Percentiles rank a stretch among this genome's conserved stretches.
Evolutionary conservation across 768 basidiomycete genomes (phyloP).

Genomic region (Mycena metata): DNA sequence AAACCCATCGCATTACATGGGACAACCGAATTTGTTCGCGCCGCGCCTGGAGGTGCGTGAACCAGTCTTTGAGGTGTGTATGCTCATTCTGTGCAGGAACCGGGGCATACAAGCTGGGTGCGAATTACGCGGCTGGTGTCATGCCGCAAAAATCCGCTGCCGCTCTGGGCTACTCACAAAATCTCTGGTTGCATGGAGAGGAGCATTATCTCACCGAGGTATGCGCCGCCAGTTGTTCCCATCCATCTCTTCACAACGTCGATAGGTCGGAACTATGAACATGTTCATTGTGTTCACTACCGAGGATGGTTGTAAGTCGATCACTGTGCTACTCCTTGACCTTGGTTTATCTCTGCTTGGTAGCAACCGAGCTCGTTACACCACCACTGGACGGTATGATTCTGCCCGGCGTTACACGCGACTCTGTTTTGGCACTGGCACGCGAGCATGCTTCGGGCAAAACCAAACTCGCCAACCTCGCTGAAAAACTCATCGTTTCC

Average conservation of each 20-base stretch:
- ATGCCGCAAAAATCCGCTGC: constrained; percentile 87
- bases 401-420: constrained; percentile 92
- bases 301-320: constrained; percentile 69
- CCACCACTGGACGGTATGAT: constrained; percentile 93
- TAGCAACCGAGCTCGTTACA: constrained; percentile 87
- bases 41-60: constrained; percentile 80
- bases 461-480: constrained; percentile 61
- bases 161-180: constrained; percentile 85
- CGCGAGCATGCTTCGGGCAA: constrained; percentile 69
- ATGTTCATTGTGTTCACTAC: constrained; percentile 85
- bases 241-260: no score
- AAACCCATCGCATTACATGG: constrained; percentile 92
- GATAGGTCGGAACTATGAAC: constrained; percentile 92
- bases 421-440: constrained; percentile 82
- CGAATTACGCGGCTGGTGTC: constrained; percentile 91
- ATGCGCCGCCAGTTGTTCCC: no score
- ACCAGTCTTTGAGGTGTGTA: not conserved
- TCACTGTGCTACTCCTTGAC: not conserved
- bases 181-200: constrained; percentile 89
- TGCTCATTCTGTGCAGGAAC: constrained; percentile 63
- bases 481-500: constrained; percentile 68
- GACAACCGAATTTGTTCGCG: constrained; percentile 86
- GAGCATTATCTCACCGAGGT: constrained; percentile 70
- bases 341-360: constrained; percentile 43
- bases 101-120: constrained; percentile 89